Percentiles rank a stretch among this genome's conserved stretches.
phyloP scores from a whole-genome alignment of 768 basidiomycete species.

The Collybia mongolica region DNA sequence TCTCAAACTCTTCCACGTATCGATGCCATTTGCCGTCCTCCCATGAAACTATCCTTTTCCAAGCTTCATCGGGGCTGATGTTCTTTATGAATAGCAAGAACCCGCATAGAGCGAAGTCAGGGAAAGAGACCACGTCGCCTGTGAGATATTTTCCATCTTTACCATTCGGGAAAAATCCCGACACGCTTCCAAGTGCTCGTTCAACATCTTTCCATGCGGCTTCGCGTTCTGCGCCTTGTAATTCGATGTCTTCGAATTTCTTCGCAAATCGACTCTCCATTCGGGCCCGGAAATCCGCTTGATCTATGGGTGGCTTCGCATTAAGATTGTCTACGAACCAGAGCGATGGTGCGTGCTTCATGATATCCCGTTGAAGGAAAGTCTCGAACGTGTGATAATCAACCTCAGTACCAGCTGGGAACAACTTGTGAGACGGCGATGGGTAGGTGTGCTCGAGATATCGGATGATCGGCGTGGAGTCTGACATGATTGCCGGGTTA shows the following conservation, averaged over 20 bases:
- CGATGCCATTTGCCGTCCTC: slow-evolving; percentile 24
- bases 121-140: slow-evolving; percentile 16
- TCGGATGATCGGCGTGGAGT: slow-evolving; percentile 32
- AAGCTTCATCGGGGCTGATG: slow-evolving; percentile 25
- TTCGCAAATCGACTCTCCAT: slow-evolving; percentile 17
- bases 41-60: slow-evolving; percentile 21
- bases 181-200: slow-evolving; percentile 12
- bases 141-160: slow-evolving; percentile 16
- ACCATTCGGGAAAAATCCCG: slow-evolving; percentile 11
- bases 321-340: slow-evolving; percentile 18
- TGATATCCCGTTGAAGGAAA: slow-evolving; percentile 14
- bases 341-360: slow-evolving; percentile 14
- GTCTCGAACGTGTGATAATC: slow-evolving; percentile 22
- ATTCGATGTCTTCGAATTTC: slow-evolving; percentile 18
- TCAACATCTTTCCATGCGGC: slow-evolving; percentile 19
- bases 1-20: slow-evolving; percentile 16
- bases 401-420: slow-evolving; percentile 19
- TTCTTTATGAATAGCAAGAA: slow-evolving; percentile 19
- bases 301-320: slow-evolving; percentile 21
- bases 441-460: slow-evolving; percentile 33
- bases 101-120: slow-evolving; percentile 25
- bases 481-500: slow-evolving; percentile 23
- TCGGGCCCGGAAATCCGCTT: slow-evolving; percentile 11
- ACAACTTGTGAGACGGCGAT: slow-evolving; percentile 10
- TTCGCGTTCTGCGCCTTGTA: slow-evolving; percentile 20